Evolutionary conservation across 73 alveolate genomes (phyloP).

Genomic region (Durusdinium trenchii): DNA sequence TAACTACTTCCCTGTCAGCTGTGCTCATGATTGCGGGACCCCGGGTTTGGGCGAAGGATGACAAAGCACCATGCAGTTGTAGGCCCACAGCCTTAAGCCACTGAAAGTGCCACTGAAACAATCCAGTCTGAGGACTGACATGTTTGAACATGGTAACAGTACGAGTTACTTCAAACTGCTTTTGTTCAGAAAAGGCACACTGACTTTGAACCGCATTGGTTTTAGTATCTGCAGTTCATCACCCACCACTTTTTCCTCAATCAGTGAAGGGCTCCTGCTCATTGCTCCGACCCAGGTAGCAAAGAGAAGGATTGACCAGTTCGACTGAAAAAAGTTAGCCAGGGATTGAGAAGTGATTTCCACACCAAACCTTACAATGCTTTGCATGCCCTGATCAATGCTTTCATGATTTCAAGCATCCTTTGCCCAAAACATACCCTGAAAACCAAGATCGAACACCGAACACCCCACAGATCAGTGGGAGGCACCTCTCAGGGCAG

Average conservation of each 20-base stretch:
- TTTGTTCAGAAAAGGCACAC: neutral
- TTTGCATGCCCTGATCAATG: neutral
- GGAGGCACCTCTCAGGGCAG: neutral
- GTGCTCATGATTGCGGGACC: neutral
- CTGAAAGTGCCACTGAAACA: neutral
- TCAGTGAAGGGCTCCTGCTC: neutral
- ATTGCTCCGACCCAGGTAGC: neutral
- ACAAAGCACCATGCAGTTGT: neutral
- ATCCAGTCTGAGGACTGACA: neutral
- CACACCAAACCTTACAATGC: neutral
- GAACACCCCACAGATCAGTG: neutral
- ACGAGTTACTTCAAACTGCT: neutral
- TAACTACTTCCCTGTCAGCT: neutral
- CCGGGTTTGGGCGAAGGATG: neutral
- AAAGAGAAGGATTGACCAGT: neutral
- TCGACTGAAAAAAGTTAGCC: neutral
- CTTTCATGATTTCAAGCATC: neutral
- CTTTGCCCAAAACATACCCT: no score
- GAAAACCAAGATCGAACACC: no score
- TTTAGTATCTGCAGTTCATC: neutral
- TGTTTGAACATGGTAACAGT: neutral
- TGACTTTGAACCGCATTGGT: neutral
- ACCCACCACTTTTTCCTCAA: neutral
- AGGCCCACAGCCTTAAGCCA: neutral
- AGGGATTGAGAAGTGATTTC: neutral